Conservation (phyloP, 345 rosid genomes). For the Linum tenue region DNA sequence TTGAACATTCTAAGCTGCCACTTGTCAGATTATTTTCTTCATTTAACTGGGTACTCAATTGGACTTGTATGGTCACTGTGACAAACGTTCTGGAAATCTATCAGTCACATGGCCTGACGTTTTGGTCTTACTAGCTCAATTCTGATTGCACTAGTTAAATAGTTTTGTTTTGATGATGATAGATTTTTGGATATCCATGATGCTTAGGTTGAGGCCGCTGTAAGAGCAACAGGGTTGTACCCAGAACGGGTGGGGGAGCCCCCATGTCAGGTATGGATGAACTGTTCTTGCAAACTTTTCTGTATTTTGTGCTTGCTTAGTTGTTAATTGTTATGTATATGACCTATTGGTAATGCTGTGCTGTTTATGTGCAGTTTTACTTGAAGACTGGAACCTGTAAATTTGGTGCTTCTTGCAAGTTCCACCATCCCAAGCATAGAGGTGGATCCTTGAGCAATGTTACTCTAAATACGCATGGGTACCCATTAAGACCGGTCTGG, state of each 20-base stretch:
- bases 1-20: no score
- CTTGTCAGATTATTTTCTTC: no score
- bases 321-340: neutral
- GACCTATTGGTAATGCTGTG: neutral
- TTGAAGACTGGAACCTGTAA: constrained; percentile 27
- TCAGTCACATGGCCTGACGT: no score
- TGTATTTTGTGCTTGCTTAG: neutral
- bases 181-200: neutral
- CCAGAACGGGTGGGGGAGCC: constrained; percentile 24
- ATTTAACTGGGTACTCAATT: neutral
- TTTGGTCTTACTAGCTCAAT: no score
- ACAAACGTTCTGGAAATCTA: neutral
- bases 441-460: constrained; percentile 21
- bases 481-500: constrained; percentile 20
- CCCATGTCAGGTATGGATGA: constrained; percentile 13
- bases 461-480: constrained; percentile 19
- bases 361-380: constrained; percentile 14
- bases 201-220: constrained; percentile 23
- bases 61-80: neutral
- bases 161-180: neutral
- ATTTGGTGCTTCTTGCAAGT: constrained; percentile 28
- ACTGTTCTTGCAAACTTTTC: neutral
- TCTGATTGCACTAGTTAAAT: neutral
- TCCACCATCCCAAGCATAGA: constrained; percentile 22
- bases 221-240: constrained; percentile 23